Conservation (phyloP, 2,329 filamentous ascomycete species). For the Allantophomopsis cytisporea region DNA sequence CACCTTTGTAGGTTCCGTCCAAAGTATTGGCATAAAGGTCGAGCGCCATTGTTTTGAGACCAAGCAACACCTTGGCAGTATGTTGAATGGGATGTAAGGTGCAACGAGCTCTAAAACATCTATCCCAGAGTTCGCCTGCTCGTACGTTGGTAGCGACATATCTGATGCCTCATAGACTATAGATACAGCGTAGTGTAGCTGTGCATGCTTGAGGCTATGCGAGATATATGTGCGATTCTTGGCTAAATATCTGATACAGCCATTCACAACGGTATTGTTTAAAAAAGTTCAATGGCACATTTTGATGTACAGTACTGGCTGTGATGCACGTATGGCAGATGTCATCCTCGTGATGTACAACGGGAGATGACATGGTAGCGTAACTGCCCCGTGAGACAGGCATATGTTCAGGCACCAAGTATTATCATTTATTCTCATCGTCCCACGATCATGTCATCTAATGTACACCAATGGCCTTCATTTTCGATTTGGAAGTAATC, state of each 20-base stretch:
- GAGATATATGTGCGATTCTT: not conserved
- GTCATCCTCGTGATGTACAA: too few species aligned
- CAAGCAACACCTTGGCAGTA: slow-evolving; percentile 3
- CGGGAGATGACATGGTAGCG: too few species aligned
- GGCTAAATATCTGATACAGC: not conserved
- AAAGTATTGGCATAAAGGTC: slow-evolving; percentile 6
- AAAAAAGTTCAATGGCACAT: not conserved
- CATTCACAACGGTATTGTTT: not conserved
- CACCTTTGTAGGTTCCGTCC: slow-evolving; percentile 9
- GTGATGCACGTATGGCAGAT: too few species aligned
- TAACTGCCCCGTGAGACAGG: too few species aligned
- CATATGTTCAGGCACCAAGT: too few species aligned
- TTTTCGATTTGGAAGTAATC: too few species aligned
- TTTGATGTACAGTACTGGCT: not conserved
- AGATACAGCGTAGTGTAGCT: not conserved
- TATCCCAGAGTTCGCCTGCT: slow-evolving; percentile 4
- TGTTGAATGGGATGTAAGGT: slow-evolving; percentile 5
- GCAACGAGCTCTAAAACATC: slow-evolving; percentile 4
- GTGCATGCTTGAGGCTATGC: not conserved
- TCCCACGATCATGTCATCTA: too few species aligned
- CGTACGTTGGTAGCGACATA: slow-evolving; percentile 12
- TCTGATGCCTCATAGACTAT: not conserved
- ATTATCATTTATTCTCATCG: too few species aligned
- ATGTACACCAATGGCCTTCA: too few species aligned
- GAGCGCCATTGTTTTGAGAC: slow-evolving; percentile 8